Evolutionary conservation across 305 asterid species (phyloP), one percentile per base, ranked within the genome.

Genomic region (Fraxinus platypoda): DNA sequence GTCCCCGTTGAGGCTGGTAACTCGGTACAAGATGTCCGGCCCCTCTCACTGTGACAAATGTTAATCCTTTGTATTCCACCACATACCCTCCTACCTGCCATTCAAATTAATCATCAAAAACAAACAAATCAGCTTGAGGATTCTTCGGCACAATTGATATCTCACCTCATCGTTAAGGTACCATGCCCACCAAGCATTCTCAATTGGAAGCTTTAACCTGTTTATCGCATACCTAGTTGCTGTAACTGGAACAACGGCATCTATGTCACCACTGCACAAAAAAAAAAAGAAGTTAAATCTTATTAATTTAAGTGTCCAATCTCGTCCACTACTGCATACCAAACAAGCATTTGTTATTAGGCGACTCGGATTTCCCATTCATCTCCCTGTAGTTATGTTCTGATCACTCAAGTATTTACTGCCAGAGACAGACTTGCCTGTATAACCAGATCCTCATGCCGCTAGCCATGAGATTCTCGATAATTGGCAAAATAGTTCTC

Each of bases 21-120:
- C 85, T 87, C 0, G 90, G 89, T 46, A 86, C 91, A 17, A 74
- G 74, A 82, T 87, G 91, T 15, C 90, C 91, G 0, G 87, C 91
- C 30, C 87, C 88, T 83, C 91, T 89, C 37, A 89, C 90, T 17
- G 88, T 89, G 49, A 79, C 88, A 21, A 88, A 82, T 49, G 84
- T 75, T 82, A 89, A 28, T 71, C 87, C 88, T 79, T 82, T 62
- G 82, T 89, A 89, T 43, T 76, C 87, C 31, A 78, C 90, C 13
- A 83, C 87, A 23, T 85, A 88, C 31, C 91, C 90, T 88, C 90
- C 91, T 28, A 87, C 91, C 89, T 89, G 85, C 33, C 68, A 78
- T 21, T 6, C 38, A 76, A 3, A 23, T 30, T 70, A 30, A 0
- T 6, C 9, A 30, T 13, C 9, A 13, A 30, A 30, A 2, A 28